Evolutionary conservation across 345 rosid species (phyloP), one percentile per base, ranked within the genome.

Genomic region (Angophora floribunda): DNA sequence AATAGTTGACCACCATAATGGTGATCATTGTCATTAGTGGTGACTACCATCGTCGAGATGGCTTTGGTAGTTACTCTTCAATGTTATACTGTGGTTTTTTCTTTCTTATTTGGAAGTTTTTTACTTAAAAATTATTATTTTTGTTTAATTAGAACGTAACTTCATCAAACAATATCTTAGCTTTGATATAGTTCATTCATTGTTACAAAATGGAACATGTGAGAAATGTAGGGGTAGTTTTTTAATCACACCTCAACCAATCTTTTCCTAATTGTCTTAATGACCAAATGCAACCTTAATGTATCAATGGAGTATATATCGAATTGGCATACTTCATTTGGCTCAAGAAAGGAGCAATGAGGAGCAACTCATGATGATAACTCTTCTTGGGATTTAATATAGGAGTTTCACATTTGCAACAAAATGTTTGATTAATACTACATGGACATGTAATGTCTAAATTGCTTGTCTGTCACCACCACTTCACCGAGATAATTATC

Each of bases 1-100:
- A 13, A 9, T 11, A 10, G 4, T 75, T 26, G 1, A 36, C 13
- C 82, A 17, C 13, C 82, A 6, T 41, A 9, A 7, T 19, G 7
- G 2, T 75, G 26, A 36, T 75, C 26, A 3, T 19, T 10, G 7
- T 19, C 2, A 13, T 9, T 1, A 9, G 2, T 9, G 82, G 7
- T 36, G 49, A 19, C 26, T 41, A 75, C 3, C 0, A 4, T 75
- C 2, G 13, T 0, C 7, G 6, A 22, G 79, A 17, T 36, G 22
- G 26, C 82, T 36, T 75, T 75, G 82, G 82, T 36, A 49, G 47
- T 75, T 36, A 7, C 41, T 70, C 80, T 32, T 32, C 3, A 30
- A 67, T 67, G 44, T 17, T 70, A 67, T 4, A 36, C 14, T 4
- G 8, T 0, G 28, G 3, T 75, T 75, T 19, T 44, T 63, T 7